Base-by-base conservation (phyloP, 2,329 filamentous ascomycete genomes). In the Akanthomyces muscarius region DNA sequence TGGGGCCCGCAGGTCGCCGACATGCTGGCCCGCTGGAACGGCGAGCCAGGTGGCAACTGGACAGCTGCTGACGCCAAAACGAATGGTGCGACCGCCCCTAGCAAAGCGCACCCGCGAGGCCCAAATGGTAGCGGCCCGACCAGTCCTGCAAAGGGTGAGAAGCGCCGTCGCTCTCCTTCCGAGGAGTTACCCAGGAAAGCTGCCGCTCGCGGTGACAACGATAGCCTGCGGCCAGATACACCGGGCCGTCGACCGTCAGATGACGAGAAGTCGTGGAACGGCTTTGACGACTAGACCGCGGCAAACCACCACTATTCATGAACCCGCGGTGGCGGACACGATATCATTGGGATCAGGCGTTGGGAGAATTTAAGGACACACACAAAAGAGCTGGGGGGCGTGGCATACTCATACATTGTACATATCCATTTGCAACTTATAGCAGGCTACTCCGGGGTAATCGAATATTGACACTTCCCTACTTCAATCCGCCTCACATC, bases 1-100 rank as follows among this genome's bases (percentile, higher is more conserved):
- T 98, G 94, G 93, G 91, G 85, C 0, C 90, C 91, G 0, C 84
- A 92, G 73, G 81, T 98, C 6, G 69, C 71, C 55, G 68, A 74
- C 41, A 80, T 82, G 77, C 71, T 83, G 5, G 71, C 72, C 21
- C 74, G 73, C 44, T 83, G 81, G 81, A 75, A 74, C 58, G 72
- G 68, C 28, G 70, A 75, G 61, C 68, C 72, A 41, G 68, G 70
- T 51, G 67, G 68, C 50, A 66, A 70, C 53, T 71, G 68, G 68
- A 63, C 68, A 5, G 65, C 65, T 14, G 63, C 65, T 4, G 38
- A 41, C 4, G 38, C 38, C 38, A 41, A 41, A 41, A 41, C 13
- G 13, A 41, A 41, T 14, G 33, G 33, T 36, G 33, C 33, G 33
- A 11, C 33, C 33, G 5, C 7, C 33, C 65, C 71, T 38, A 38